Evolutionary conservation across 2,329 filamentous ascomycete genomes (phyloP).

Genomic region (Fusarium coffeatum): DNA sequence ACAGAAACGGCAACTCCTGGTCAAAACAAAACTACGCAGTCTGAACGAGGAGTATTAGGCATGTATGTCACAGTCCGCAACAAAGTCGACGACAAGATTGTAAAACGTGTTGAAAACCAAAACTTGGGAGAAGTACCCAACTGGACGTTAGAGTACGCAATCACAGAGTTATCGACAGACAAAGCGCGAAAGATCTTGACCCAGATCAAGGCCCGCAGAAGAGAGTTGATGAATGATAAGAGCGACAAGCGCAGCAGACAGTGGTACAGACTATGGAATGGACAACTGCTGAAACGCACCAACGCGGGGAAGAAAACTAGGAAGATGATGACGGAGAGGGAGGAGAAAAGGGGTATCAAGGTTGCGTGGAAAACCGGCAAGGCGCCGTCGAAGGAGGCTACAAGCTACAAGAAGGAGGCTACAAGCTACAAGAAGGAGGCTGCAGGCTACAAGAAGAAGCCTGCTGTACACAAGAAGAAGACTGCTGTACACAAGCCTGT

Average conservation of each 20-base stretch:
- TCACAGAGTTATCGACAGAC: constrained; percentile 68
- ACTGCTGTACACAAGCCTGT: neutral
- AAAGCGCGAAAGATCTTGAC: constrained; percentile 66
- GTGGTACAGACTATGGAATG: constrained; percentile 61
- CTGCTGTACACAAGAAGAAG: neutral
- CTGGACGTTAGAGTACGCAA: constrained; percentile 84
- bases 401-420: neutral
- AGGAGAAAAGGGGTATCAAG: constrained; percentile 59
- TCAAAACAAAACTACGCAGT: neutral
- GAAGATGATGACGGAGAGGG: constrained; percentile 62
- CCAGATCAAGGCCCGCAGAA: constrained; percentile 67
- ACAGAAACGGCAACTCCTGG: neutral
- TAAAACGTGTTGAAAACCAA: constrained; percentile 67
- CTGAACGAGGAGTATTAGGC: constrained; percentile 58
- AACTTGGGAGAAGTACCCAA: neutral
- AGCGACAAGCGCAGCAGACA: constrained; percentile 56
- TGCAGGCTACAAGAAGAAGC: neutral
- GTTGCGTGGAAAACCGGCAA: constrained; percentile 55
- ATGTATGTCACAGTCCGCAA: constrained; percentile 80
- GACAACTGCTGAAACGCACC: constrained; percentile 56
- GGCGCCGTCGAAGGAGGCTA: neutral
- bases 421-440: no score
- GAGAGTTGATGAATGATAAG: constrained; percentile 54
- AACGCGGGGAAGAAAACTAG: constrained; percentile 70
- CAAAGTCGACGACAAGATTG: constrained; percentile 73